A percentile compares a stretch with the other conserved stretches of the same genome.
These are phyloP conservation scores for Elongisporangium prolatum DNA, from an alignment of 352 stramenopile genomes.

Conservation along the genomic window DNA sequence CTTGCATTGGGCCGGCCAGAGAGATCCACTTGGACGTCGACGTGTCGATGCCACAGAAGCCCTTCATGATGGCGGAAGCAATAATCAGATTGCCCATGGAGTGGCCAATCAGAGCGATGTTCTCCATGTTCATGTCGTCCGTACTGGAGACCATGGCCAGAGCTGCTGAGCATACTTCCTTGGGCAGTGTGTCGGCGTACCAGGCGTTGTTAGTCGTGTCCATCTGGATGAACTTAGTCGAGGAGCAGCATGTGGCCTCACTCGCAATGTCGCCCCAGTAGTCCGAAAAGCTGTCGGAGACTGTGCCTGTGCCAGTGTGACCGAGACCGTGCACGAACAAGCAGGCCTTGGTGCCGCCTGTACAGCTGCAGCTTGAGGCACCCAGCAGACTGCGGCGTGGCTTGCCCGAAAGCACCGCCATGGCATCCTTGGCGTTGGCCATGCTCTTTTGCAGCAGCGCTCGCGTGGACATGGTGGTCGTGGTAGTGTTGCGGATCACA, in stretches of 20 bases:
- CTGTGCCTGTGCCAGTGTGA: constrained; percentile 4
- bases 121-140: constrained; percentile 12
- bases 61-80: constrained; percentile 15
- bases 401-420: constrained; percentile 6
- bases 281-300: constrained; percentile 12
- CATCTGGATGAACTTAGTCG: constrained; percentile 22
- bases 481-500: neutral
- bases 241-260: constrained; percentile 27
- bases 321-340: constrained; percentile 27
- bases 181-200: constrained; percentile 14
- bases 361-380: constrained; percentile 8
- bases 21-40: constrained; percentile 35
- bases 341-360: constrained; percentile 17
- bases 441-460: constrained; percentile 3
- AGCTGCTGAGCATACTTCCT: constrained; percentile 17
- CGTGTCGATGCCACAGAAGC: constrained; percentile 20
- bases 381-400: constrained; percentile 9
- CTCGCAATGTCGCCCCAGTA: constrained; percentile 19
- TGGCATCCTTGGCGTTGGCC: constrained; percentile 9
- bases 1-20: constrained; percentile 27
- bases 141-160: constrained; percentile 5
- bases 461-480: constrained; percentile 1
- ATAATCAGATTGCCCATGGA: constrained; percentile 48
- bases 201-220: constrained; percentile 21
- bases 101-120: constrained; percentile 30